phyloP scores from a whole-genome alignment of 345 rosid genomes.

The Bruguiera sexangula region DNA sequence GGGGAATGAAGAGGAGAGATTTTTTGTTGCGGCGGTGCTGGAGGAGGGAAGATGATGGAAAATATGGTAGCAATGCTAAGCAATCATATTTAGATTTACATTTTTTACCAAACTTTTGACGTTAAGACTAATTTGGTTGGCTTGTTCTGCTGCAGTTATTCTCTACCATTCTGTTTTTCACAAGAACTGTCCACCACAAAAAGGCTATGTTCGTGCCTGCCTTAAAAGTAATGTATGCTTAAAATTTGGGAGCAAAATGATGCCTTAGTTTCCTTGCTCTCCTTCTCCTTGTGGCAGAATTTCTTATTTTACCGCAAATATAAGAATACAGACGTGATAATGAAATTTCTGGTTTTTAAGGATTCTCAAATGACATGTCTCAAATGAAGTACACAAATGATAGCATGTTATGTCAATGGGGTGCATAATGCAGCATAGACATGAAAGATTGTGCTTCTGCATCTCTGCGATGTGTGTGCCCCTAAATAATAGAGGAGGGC shows the following conservation, averaged over 20 bases:
- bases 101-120: slow-evolving; percentile 8
- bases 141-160: slow-evolving; percentile 56
- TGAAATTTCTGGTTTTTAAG: slow-evolving; percentile 3
- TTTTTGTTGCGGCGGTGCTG: slow-evolving; percentile 80
- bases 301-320: background rate
- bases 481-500: background rate
- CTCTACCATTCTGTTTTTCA: slow-evolving; percentile 90
- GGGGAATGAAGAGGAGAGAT: slow-evolving; percentile 90
- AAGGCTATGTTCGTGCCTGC: slow-evolving; percentile 82
- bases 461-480: background rate
- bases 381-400: too few species aligned
- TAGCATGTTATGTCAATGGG: background rate
- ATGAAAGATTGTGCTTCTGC: background rate
- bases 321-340: slow-evolving; percentile 1
- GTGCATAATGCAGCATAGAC: background rate
- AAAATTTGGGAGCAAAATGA: slow-evolving; percentile 21
- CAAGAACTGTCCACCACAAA: slow-evolving; percentile 81
- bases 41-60: slow-evolving; percentile 98
- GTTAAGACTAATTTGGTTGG: slow-evolving; percentile 20
- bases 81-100: slow-evolving; percentile 14
- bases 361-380: background rate
- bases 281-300: background rate
- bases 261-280: background rate
- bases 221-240: slow-evolving; percentile 96
- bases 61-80: slow-evolving; percentile 57